Base-by-base conservation (phyloP, 768 basidiomycete species). In the Hortiboletus flavorubellus region DNA sequence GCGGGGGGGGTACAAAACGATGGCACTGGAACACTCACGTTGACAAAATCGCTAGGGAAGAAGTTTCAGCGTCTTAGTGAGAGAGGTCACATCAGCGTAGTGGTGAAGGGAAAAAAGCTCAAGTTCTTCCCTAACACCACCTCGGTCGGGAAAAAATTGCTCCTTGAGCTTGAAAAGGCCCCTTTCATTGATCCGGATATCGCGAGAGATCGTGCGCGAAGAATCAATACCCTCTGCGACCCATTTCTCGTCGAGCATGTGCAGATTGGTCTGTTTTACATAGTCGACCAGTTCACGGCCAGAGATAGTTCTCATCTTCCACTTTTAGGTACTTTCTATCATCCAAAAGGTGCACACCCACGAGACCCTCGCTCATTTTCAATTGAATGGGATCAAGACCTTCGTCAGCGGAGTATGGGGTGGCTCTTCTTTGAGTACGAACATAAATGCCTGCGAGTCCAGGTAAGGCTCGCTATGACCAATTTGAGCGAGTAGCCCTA, bases 351-450 rank as follows among this genome's bases (percentile, higher is more conserved):
- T 43, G 63, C 69, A 26, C 34, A 57, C 8, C 71, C 64, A 9
- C 69, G 70, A 42, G 62, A 62, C 15, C 68, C 76, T n/a, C 80
- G 84, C 10, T 73, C 76, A 4, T 92, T 87, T 66, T 91, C 88
- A 0, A 72, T 84, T 5, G 91, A 92, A 69, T 89, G 83, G 79
- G 80, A 87, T 51, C 70, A 76, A 38, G 72, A 81, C 40, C 84
- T 81, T 56, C 66, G 71, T 40, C 56, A 62, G 9, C 57, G 74
- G 42, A 77, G 81, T 38, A 75, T 77, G 33, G 86, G 78, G 0
- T 78, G 80, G 66, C 67, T 91, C 18, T 68, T 73, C 33, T 82
- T 91, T 34, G 80, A 86, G 51, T 90, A 89, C 59, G 83, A 84
- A 30, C 80, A 87, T 61, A 89, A 85, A 69, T 63, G 80, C n/a